Base-by-base conservation (phyloP, 768 basidiomycete species). In the Tylopilus plumbeoviolaceoides region DNA sequence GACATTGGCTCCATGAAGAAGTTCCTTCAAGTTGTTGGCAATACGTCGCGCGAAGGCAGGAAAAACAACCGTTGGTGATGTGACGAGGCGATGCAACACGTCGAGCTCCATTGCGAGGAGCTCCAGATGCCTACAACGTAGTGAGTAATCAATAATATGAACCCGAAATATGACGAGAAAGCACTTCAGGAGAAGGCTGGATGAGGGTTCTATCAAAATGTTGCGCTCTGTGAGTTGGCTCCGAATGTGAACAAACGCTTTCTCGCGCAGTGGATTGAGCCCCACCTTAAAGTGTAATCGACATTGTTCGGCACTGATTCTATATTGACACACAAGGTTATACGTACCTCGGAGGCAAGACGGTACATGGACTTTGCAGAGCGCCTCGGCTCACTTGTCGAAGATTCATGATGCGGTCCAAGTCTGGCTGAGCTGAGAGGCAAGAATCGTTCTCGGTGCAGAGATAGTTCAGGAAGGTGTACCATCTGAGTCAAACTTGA, bases 311-410 rank as follows among this genome's bases (percentile, higher is more conserved):
- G n/a, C 2, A 11, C 30, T 23, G 23, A 23, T 23, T 23, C 23
- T 23, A 5, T 5, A 23, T 23, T 33, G 12, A 33, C 31, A 23
- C 23, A 23, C 10, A 20, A 11, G 18, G n/a, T n/a, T 33, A 33
- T 11, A 50, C 60, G 12, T 45, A 72, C 75, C 65, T 75, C 74
- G 44, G 57, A 57, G 0, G 76, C 73, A 1, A 77, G 61, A 31
- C 76, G 70, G 53, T 74, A 77, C 71, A 76, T 76, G 0, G 76
- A 77, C 49, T 77, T 77, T 0, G 75, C 71, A 6, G 75, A 77
- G 51, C 73, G 75, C 8, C 31, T 50, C 2, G 53, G 48, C 14
- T 28, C 31, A 20, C 61, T 63, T 2, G 9, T 12, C 36, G 20
- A 47, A 39, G 25, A 38, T 38, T 6, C 23, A 17, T 3, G 47